Conservation (phyloP, 164 flowering plant species). For the Nymphaea thermarum region DNA sequence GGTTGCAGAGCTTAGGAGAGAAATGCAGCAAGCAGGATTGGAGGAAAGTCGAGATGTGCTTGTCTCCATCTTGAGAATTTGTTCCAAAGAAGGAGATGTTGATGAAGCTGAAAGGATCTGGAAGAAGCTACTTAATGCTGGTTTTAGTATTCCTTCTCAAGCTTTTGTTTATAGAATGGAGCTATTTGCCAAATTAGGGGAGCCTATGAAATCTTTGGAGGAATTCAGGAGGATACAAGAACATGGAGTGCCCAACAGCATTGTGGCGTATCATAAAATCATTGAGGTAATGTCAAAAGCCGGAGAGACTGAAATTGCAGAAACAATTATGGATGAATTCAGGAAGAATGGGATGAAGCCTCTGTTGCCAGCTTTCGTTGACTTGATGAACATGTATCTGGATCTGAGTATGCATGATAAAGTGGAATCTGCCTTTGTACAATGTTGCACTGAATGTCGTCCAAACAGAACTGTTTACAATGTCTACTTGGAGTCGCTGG, state of each 20-base stretch:
- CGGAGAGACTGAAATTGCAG: slow-evolving; percentile 53
- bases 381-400: slow-evolving; percentile 54
- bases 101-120: slow-evolving; percentile 70
- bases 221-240: slow-evolving; percentile 57
- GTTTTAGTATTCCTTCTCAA: slow-evolving; percentile 33
- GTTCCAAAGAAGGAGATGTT: slow-evolving; percentile 64
- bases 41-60: slow-evolving; percentile 63
- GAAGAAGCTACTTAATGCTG: slow-evolving; percentile 40
- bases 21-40: slow-evolving; percentile 52
- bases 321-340: slow-evolving; percentile 64
- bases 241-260: slow-evolving; percentile 25
- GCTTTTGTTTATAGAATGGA: slow-evolving; percentile 79
- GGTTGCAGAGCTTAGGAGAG: slow-evolving; percentile 35
- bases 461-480: slow-evolving; percentile 50
- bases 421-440: slow-evolving; percentile 46
- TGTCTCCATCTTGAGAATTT: slow-evolving; percentile 69
- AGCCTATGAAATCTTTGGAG: slow-evolving; percentile 53
- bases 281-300: slow-evolving; percentile 69
- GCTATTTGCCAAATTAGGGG: slow-evolving; percentile 51
- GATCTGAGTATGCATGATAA: slow-evolving; percentile 47
- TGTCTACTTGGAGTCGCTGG: slow-evolving; percentile 71
- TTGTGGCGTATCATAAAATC: slow-evolving; percentile 63
- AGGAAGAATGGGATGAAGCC: slow-evolving; percentile 59
- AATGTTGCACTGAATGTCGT: slow-evolving; percentile 45
- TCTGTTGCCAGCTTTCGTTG: slow-evolving; percentile 46